Base-by-base conservation (phyloP, 441 rosid genomes). In the Adansonia gregorii region DNA sequence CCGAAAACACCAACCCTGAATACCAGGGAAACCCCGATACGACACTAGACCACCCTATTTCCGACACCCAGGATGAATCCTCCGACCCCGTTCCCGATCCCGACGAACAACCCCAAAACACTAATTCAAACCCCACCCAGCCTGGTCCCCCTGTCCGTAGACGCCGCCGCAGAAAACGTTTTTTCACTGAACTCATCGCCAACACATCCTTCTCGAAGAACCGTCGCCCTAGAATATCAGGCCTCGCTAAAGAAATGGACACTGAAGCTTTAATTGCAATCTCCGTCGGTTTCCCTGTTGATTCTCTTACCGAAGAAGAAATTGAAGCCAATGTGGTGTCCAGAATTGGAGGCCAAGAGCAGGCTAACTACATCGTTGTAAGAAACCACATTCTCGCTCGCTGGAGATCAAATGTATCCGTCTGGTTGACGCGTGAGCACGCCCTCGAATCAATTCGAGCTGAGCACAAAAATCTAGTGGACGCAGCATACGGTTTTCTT, bases 231-330 rank as follows among this genome's bases (percentile, higher is more conserved):
- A 83, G 91, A 72, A 15, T 81, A n/a, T 77, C 86, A 2, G 89
- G 87, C 8, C 80, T 87, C 2, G 85, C 94, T 0, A 90, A 90
- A 86, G 98, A 94, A 72, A 81, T 92, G 5, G 97, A 91, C 76
- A 85, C 89, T 9, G 98, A 94, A 82, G 97, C 97, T 19, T 67
- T 91, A 52, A 91, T 88, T 35, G 97, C 97, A 2, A 87, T 87
- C 79, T 95, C 97, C 0, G 94, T 93, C 0, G 98, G 98, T 9
- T 95, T 95, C 72, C 98, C 98, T 2, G 93, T 91, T 3, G 93
- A 91, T 80, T 95, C 97, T 2, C 90, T 95, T 2, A 92, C 95
- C 0, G 97, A 95, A 83, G 99, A 95, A 82, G 98, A 95, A 83
- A 95, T 94, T 14, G 97, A 95, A 87, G 97, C 95, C 0, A 90